Evolutionary conservation across 768 basidiomycete species (phyloP).

Genomic region (Serpula lacrymans): DNA sequence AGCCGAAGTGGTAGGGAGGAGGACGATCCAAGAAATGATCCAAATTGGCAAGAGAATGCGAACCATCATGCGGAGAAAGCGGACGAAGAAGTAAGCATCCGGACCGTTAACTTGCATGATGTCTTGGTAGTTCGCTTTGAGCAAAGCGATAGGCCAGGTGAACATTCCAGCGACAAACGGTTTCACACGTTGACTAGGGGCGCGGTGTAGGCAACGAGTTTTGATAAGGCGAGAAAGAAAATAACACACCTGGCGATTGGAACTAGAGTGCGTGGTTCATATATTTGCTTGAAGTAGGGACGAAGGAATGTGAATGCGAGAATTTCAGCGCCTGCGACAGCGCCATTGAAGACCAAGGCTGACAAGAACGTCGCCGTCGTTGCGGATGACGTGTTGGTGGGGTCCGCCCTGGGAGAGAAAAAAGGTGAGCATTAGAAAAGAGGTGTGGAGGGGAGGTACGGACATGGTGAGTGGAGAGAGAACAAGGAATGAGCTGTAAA

Average conservation of each 20-base stretch:
- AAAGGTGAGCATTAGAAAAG: background rate
- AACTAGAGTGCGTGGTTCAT: constrained; percentile 80
- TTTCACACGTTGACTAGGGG: constrained; percentile 51
- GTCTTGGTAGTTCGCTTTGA: constrained; percentile 54
- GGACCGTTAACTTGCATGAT: constrained; percentile 72
- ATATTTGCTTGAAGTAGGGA: constrained; percentile 83
- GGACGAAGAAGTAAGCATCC: constrained; percentile 93
- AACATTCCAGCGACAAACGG: constrained; percentile 50
- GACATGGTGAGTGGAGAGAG: constrained; percentile 19
- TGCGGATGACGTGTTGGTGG: constrained; percentile 46
- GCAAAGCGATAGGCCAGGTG: constrained; percentile 67
- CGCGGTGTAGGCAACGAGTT: background rate
- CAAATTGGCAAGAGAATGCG: constrained; percentile 87
- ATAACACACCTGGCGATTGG: constrained; percentile 40
- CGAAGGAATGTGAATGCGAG: constrained; percentile 78
- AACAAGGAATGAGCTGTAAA: background rate
- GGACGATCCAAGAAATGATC: constrained; percentile 82
- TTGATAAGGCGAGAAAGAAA: background rate
- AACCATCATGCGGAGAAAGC: constrained; percentile 83
- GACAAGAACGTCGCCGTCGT: constrained; percentile 80
- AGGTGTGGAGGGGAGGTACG: background rate
- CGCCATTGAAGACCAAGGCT: constrained; percentile 79
- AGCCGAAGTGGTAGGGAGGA: constrained; percentile 72
- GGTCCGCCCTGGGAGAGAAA: constrained; percentile 32
- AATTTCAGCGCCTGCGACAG: constrained; percentile 70